Conservation (phyloP, 371 early-diverging fungal species). For the Mucor lusitanicus region DNA sequence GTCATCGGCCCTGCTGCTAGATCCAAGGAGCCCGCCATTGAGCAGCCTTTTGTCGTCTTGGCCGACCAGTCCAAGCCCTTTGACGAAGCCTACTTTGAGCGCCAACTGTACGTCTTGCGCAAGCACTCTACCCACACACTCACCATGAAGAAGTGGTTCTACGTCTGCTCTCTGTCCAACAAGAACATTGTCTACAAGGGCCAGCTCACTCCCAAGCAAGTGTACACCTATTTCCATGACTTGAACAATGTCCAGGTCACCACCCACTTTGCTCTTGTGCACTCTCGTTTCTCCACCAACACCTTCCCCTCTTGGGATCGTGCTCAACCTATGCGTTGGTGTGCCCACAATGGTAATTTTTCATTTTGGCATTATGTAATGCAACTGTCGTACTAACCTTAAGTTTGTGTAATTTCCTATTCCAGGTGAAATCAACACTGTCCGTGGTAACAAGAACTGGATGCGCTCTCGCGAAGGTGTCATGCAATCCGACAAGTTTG, state of each 20-base stretch:
- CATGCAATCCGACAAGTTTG: conserved; percentile 82
- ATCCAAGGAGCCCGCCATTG: conserved; percentile 91
- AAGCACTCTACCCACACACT: conserved; percentile 87
- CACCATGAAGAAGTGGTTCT: conserved; percentile 87
- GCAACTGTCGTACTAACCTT: not conserved
- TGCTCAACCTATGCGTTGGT: conserved; percentile 96
- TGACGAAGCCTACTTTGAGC: conserved; percentile 78
- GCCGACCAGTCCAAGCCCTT: conserved; percentile 42
- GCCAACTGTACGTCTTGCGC: conserved; percentile 86
- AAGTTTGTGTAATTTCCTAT: not conserved
- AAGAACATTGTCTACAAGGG: conserved; percentile 97
- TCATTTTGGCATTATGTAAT: not conserved
- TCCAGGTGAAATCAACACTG: conserved; percentile 94
- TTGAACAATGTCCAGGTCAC: conserved; percentile 76
- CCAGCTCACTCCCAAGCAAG: conserved; percentile 91
- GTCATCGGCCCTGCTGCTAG: conserved; percentile 89
- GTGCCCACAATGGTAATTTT: conserved; percentile 90
- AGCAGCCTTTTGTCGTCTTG: conserved; percentile 89
- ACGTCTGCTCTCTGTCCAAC: conserved; percentile 91
- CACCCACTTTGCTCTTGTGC: conserved; percentile 94
- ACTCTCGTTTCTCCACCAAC: conserved; percentile 98
- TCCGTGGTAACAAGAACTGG: conserved; percentile 98
- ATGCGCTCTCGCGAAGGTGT: conserved; percentile 97
- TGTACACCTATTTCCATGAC: conserved; percentile 90
- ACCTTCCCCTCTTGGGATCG: conserved; percentile 98